Conservation (phyloP, 2,329 filamentous ascomycete species). For the Alternaria sp. region DNA sequence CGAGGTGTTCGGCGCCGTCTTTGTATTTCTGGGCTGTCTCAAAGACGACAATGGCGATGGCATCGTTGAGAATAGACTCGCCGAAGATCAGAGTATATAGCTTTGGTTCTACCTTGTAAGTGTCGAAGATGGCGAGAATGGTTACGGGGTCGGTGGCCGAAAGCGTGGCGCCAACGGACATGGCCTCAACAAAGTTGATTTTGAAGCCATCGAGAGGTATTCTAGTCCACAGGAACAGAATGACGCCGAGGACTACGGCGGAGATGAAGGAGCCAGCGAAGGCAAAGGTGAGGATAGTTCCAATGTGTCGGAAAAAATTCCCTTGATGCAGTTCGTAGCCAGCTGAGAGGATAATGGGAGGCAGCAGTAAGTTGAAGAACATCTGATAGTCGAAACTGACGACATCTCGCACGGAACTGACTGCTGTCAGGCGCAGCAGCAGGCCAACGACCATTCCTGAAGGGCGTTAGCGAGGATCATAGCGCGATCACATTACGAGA, state of each 20-base stretch:
- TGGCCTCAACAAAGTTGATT: slow-evolving; percentile 93
- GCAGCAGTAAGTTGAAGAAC: slow-evolving; percentile 99
- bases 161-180: slow-evolving; percentile 93
- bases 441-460: slow-evolving; percentile 94
- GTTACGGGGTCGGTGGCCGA: slow-evolving; percentile 98
- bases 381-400: slow-evolving; percentile 99
- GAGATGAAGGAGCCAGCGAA: slow-evolving; percentile 98
- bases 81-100: slow-evolving; percentile 99
- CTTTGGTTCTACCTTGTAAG: slow-evolving; percentile 98
- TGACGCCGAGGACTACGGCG: slow-evolving; percentile 88
- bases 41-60: slow-evolving; percentile 97
- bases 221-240: slow-evolving; percentile 88
- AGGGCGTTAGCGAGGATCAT: slow-evolving; percentile 33
- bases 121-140: slow-evolving; percentile 98
- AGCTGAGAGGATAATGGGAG: slow-evolving; percentile 95
- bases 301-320: slow-evolving; percentile 99
- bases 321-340: slow-evolving; percentile 98
- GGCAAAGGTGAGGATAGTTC: slow-evolving; percentile 95
- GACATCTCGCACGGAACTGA: slow-evolving; percentile 84
- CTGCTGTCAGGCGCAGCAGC: slow-evolving; percentile 81
- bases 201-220: slow-evolving; percentile 85
- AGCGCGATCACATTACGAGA: slow-evolving; percentile 29
- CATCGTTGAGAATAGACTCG: slow-evolving; percentile 97
- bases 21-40: slow-evolving; percentile 96
- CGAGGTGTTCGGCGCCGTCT: slow-evolving; percentile 73